Conservation (phyloP, 345 rosid genomes). For the Lagerstroemia speciosa region DNA sequence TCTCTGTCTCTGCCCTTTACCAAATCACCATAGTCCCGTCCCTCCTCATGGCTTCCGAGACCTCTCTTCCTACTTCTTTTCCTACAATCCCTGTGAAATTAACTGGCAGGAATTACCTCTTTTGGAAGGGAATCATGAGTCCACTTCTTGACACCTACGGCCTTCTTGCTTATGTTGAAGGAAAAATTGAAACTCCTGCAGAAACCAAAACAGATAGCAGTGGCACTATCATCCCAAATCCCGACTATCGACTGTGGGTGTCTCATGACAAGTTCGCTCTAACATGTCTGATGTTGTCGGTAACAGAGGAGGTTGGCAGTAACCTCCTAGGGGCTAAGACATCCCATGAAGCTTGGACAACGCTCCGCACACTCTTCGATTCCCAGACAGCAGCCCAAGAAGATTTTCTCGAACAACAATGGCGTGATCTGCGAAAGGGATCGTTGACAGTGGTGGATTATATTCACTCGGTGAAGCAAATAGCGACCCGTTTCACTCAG, state of each 20-base stretch:
- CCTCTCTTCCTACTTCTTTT: too few relatives aligned
- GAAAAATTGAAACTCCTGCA: not conserved
- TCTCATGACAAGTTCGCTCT: not conserved
- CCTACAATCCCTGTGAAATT: not conserved
- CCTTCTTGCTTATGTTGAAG: not conserved
- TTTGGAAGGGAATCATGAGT: not conserved
- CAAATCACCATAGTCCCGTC: too few relatives aligned
- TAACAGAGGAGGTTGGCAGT: not conserved
- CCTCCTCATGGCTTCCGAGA: too few relatives aligned
- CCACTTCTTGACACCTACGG: not conserved
- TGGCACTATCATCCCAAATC: not conserved
- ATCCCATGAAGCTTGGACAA: not conserved
- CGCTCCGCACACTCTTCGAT: not conserved
- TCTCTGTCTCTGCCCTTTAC: too few relatives aligned
- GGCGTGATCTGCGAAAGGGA: not conserved
- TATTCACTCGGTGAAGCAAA: not conserved
- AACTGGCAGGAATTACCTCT: not conserved
- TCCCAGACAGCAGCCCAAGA: not conserved
- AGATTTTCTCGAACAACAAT: not conserved
- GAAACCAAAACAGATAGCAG: not conserved
- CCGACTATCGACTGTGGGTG: not conserved
- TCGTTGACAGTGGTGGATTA: too few relatives aligned
- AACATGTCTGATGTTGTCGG: not conserved
- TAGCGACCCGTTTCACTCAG: too few relatives aligned
- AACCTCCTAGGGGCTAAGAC: not conserved